Percentiles rank a stretch among this genome's conserved stretches.
phyloP scores from a whole-genome alignment of 805 yeast species.

The Zygosaccharomyces rouxii region DNA sequence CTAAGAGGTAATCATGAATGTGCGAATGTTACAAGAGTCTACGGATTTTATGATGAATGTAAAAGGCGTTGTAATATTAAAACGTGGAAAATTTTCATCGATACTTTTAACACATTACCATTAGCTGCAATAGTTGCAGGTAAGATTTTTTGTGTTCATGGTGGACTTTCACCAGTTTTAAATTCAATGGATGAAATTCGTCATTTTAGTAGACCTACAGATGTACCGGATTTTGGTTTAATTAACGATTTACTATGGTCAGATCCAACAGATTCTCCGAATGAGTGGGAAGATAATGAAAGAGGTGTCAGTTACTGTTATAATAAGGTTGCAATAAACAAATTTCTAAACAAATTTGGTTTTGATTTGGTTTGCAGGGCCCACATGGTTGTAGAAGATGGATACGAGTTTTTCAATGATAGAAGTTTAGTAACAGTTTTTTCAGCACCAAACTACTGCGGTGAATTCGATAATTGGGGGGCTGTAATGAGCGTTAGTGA shows the following conservation, averaged over 20 bases:
- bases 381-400: constrained; percentile 88
- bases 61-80: constrained; percentile 88
- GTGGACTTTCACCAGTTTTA: constrained; percentile 74
- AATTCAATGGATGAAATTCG: constrained; percentile 63
- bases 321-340: constrained; percentile 67
- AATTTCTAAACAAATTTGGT: constrained; percentile 59
- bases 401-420: constrained; percentile 75
- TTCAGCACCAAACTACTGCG: constrained; percentile 68
- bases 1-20: constrained; percentile 96
- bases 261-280: constrained; percentile 59
- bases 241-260: constrained; percentile 80
- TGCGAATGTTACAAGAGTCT: constrained; percentile 93
- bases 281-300: constrained; percentile 76
- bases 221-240: constrained; percentile 75
- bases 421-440: constrained; percentile 73
- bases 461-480: constrained; percentile 77
- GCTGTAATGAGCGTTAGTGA: constrained; percentile 97
- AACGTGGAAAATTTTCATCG: constrained; percentile 90
- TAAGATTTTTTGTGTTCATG: constrained; percentile 87
- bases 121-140: constrained; percentile 94
- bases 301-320: constrained; percentile 80
- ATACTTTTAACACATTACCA: constrained; percentile 92
- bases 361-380: constrained; percentile 78
- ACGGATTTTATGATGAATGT: constrained; percentile 97
- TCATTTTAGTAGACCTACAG: constrained; percentile 72